A percentile compares a stretch with the other conserved stretches of the same genome.
Evolutionary conservation across 139 green algal genomes (phyloP).

Genomic region (Dunaliella primolecta): DNA sequence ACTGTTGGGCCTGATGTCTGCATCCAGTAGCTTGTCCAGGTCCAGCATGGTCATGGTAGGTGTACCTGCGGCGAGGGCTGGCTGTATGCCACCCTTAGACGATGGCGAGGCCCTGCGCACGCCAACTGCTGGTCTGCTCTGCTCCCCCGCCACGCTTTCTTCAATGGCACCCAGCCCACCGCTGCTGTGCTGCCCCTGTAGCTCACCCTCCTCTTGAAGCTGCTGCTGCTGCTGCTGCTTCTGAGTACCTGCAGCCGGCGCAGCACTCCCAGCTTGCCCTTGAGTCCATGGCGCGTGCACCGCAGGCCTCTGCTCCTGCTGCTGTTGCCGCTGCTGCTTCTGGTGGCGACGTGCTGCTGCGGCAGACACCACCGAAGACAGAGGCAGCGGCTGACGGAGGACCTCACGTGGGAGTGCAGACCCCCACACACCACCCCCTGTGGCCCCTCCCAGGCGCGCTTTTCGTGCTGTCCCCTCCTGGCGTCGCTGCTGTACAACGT

Average conservation of each 20-base stretch:
- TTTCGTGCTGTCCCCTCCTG: constrained; percentile 20
- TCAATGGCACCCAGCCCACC: background rate
- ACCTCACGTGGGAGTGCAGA: constrained; percentile 1
- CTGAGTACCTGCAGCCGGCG: too few species aligned
- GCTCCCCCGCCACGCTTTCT: background rate
- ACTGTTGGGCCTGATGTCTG: background rate
- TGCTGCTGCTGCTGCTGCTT: too few species aligned
- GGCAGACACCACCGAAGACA: constrained; percentile 22
- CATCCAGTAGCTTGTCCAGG: background rate
- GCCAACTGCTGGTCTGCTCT: background rate
- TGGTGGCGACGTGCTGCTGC: background rate
- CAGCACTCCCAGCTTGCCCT: too few species aligned
- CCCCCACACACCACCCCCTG: constrained; percentile 27
- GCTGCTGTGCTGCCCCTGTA: background rate
- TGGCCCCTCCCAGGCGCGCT: constrained; percentile 17
- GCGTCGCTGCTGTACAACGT: constrained; percentile 24
- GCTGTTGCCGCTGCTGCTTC: too few species aligned
- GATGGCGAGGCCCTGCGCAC: too few species aligned
- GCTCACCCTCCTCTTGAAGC: too few species aligned
- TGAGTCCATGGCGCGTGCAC: too few species aligned
- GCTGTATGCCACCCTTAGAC: too few species aligned
- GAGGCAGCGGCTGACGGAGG: constrained; percentile 25
- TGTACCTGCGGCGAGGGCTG: too few species aligned
- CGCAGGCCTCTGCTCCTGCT: too few species aligned
- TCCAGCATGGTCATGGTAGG: background rate